Evolutionary conservation across 164 flowering plant genomes (phyloP).

Genomic region (Berberis vulgaris): DNA sequence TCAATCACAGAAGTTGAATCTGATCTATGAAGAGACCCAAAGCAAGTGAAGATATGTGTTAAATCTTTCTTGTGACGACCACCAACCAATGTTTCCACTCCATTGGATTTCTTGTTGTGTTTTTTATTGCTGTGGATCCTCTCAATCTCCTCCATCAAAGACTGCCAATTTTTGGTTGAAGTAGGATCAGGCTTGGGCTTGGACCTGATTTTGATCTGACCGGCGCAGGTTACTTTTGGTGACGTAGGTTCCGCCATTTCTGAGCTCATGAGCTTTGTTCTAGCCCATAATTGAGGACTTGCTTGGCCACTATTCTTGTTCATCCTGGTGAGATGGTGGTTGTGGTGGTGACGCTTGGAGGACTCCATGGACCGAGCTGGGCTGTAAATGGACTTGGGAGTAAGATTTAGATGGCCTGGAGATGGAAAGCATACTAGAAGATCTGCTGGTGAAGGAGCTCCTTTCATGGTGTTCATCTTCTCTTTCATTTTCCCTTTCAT

Average conservation of each 20-base stretch:
- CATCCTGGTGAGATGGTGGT: conserved; percentile 17
- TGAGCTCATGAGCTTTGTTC: conserved; percentile 28
- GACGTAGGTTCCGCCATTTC: conserved; percentile 68
- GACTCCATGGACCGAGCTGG: conserved; percentile 49
- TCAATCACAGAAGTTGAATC: conserved; percentile 33
- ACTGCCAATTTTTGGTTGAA: conserved; percentile 74
- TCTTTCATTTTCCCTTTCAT: conserved; percentile 1
- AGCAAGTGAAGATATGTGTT: conserved; percentile 68
- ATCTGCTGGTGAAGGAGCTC: conserved; percentile 46
- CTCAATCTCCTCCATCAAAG: conserved; percentile 90
- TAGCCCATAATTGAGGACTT: conserved; percentile 56
- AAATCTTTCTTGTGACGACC: conserved; percentile 58
- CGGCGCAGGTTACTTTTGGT: conserved; percentile 86
- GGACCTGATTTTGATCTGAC: conserved; percentile 66
- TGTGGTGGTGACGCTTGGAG: conserved; percentile 30
- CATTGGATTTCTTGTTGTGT: conserved; percentile 26
- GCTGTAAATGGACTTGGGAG: conserved; percentile 78
- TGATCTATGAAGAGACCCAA: conserved; percentile 40
- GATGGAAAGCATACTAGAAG: conserved; percentile 77
- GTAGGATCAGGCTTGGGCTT: conserved; percentile 13
- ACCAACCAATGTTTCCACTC: conserved; percentile 34
- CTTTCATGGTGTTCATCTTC: conserved; percentile 26
- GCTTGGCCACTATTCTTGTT: conserved; percentile 21
- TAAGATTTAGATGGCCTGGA: conserved; percentile 46
- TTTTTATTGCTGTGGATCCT: conserved; percentile 42